Evolutionary conservation across 352 stramenopile species (phyloP), one percentile per base, ranked within the genome.

Genomic region (Bremia lactucae): DNA sequence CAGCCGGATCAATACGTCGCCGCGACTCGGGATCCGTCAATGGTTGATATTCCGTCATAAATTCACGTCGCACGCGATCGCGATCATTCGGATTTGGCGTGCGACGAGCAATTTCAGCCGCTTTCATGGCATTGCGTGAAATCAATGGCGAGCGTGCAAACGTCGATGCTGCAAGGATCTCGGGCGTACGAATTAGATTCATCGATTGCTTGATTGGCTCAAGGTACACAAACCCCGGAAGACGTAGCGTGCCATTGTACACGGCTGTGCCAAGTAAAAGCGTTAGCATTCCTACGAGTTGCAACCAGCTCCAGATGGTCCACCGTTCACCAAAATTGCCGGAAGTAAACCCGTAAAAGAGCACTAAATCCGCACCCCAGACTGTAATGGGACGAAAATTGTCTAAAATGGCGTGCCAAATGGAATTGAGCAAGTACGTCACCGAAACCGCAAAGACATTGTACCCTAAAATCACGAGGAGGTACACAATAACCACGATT

Each of bases 361-460:
- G 95, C 43, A 97, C 57, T 16, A 98, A 67, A 68, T 98, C 95
- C 10, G 74, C 86, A 14, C 62, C 74, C 93, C 95, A 98, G 9
- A 98, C 91, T 7, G 89, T 97, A 51, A 98, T 96, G 7, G 93
- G 91, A 24, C 92, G 77, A 67, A 98, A 98, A 57, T 98, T 98
- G 75, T 98, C 94, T 9, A 98, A 64, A 59, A 98, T 98, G 21
- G 94, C 95, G 71, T 98, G 94, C 94, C 94, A 98, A 36, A 98
- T 94, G 29, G 85, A 95, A 68, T 96, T 97, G 23, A 98, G 63
- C 46, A 97, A 65, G 46, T 95, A 97, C 28, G 94, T 98, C 6
- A 98, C 92, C 36, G 96, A 90, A 11, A 98, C 92, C 9, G 91
- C 92, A 54, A 98, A 96, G 14, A 97, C 86, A 62, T 98, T 98